phyloP scores from a whole-genome alignment of 352 stramenopile species.

The Globisporangium polare region DNA sequence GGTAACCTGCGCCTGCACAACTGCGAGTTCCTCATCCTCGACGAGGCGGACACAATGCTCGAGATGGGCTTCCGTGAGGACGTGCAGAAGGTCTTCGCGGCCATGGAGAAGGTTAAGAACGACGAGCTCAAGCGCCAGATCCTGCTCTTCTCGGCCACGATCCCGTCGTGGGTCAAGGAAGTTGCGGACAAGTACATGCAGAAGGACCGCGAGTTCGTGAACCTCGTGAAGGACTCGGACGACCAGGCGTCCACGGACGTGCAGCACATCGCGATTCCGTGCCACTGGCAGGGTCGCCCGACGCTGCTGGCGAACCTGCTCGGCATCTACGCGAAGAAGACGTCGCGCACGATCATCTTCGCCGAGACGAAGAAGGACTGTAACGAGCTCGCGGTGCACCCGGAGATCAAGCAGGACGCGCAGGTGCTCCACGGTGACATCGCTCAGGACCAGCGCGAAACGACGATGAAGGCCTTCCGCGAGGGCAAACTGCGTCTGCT shows the following conservation, averaged over 20 bases:
- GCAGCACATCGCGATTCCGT: slow-evolving; percentile 91
- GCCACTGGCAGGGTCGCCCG: slow-evolving; percentile 87
- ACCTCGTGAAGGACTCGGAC: slow-evolving; percentile 90
- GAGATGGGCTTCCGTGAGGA: slow-evolving; percentile 96
- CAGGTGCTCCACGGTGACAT: slow-evolving; percentile 97
- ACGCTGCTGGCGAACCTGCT: slow-evolving; percentile 73
- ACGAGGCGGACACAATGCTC: slow-evolving; percentile 95
- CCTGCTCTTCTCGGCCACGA: slow-evolving; percentile 93
- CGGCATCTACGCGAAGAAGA: slow-evolving; percentile 83
- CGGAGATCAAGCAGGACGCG: slow-evolving; percentile 81
- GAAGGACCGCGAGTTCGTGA: slow-evolving; percentile 85
- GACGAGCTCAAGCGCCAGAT: slow-evolving; percentile 66
- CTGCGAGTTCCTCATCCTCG: slow-evolving; percentile 91
- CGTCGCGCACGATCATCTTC: slow-evolving; percentile 92
- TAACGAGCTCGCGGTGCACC: slow-evolving; percentile 90
- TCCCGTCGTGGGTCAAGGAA: slow-evolving; percentile 91
- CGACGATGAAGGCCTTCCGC: slow-evolving; percentile 97
- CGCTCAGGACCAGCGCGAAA: slow-evolving; percentile 95
- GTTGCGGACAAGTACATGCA: slow-evolving; percentile 90
- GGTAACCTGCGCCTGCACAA: slow-evolving; percentile 87
- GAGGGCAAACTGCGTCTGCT: slow-evolving; percentile 93
- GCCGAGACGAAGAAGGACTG: slow-evolving; percentile 94
- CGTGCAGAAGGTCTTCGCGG: slow-evolving; percentile 91
- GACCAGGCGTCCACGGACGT: slow-evolving; percentile 89
- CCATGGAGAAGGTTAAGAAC: slow-evolving; percentile 70